Evolutionary conservation across 2,329 filamentous ascomycete species (phyloP).

Genomic region (Fusarium aywerte): DNA sequence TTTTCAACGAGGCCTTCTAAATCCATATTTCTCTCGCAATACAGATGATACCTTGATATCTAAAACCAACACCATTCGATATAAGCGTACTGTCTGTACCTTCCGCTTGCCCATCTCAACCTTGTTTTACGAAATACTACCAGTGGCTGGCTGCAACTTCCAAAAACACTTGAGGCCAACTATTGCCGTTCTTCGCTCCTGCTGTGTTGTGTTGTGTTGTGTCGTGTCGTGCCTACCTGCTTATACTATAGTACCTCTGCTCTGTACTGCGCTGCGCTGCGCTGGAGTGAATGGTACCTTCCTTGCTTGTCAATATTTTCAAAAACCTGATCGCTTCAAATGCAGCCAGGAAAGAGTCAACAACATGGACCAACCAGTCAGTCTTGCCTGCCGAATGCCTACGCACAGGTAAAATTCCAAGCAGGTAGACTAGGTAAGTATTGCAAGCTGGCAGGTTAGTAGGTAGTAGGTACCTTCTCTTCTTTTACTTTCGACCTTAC

Average conservation of each 20-base stretch:
- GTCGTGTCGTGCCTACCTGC: slow-evolving; percentile 1
- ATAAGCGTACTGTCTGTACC: neutral
- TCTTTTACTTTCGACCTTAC: neutral
- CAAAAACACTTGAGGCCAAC: slow-evolving; percentile 35
- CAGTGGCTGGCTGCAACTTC: slow-evolving; percentile 26
- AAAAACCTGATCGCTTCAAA: slow-evolving; percentile 9
- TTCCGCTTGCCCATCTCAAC: slow-evolving; percentile 17
- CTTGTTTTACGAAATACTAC: slow-evolving; percentile 21
- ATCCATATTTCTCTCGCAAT: slow-evolving; percentile 35
- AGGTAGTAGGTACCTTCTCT: slow-evolving; percentile 2
- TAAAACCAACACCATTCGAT: slow-evolving; percentile 23
- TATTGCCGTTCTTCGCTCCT: slow-evolving; percentile 17
- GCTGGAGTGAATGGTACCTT: neutral
- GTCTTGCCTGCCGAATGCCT: slow-evolving; percentile 8
- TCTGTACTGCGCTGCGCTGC: neutral
- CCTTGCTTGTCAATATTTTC: slow-evolving; percentile 18
- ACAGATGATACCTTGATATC: slow-evolving; percentile 4
- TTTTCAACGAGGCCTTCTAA: slow-evolving; percentile 39
- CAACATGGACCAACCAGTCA: neutral
- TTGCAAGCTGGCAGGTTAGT: neutral
- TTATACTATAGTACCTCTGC: neutral
- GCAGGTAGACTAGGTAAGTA: neutral
- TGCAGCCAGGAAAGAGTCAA: slow-evolving; percentile 15
- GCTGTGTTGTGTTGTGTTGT: neutral
- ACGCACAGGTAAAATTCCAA: neutral